phyloP scores from a whole-genome alignment of 768 basidiomycete genomes.

The Cystobasidium tubakii region DNA sequence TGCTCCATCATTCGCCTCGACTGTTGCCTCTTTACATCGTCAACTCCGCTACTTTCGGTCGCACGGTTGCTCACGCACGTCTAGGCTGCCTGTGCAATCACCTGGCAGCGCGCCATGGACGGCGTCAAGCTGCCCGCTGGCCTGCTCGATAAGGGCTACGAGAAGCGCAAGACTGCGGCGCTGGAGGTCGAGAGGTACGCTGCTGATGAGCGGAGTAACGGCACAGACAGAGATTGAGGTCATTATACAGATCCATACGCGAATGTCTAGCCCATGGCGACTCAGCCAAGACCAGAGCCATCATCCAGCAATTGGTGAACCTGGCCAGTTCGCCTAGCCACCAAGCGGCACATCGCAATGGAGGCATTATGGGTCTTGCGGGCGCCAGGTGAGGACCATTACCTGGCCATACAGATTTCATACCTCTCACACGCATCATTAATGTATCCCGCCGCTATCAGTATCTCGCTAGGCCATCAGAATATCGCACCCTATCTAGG shows the following conservation, averaged over 20 bases:
- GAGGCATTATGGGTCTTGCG: slow-evolving; percentile 90
- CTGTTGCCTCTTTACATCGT: no score
- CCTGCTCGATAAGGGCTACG: slow-evolving; percentile 37
- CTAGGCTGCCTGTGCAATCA: not conserved
- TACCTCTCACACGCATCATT: no score
- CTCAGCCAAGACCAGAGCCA: slow-evolving; percentile 69
- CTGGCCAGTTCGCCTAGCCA: slow-evolving; percentile 74
- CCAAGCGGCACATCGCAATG: slow-evolving; percentile 71
- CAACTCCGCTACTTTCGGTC: no score
- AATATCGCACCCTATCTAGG: slow-evolving; percentile 92
- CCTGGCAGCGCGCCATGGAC: not conserved
- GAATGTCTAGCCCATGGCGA: slow-evolving; percentile 79
- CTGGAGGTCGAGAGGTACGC: slow-evolving; percentile 87
- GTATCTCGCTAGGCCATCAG: slow-evolving; percentile 77
- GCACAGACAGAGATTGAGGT: not conserved
- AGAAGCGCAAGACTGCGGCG: slow-evolving; percentile 61
- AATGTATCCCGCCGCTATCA: slow-evolving; percentile 6
- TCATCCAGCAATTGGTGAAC: slow-evolving; percentile 88
- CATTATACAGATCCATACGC: slow-evolving; percentile 57
- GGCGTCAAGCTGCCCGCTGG: slow-evolving; percentile 15
- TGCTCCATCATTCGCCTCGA: no score
- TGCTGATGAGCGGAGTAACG: not conserved
- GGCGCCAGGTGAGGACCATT: slow-evolving; percentile 60
- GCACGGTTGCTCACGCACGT: no score
- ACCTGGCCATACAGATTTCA: no score